A percentile compares a stretch with the other conserved stretches of the same genome.
phyloP scores from a whole-genome alignment of 2,329 filamentous ascomycete genomes.

The Aspergillus hortae region DNA sequence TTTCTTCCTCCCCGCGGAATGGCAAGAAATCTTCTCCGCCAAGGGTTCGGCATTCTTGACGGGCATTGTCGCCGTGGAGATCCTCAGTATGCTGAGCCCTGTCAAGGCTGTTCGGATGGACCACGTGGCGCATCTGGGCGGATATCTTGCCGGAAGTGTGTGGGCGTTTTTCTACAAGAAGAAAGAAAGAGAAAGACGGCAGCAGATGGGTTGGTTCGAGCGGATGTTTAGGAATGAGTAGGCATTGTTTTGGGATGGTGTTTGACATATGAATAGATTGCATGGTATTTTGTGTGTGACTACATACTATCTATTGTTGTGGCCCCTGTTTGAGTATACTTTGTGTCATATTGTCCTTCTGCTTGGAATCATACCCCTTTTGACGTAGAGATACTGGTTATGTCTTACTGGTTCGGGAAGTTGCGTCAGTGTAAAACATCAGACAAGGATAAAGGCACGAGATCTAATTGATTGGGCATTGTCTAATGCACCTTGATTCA shows the following conservation, averaged over 20 bases:
- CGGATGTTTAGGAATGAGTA: conserved; percentile 3
- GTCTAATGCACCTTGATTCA: too few species aligned
- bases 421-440: background rate
- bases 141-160: conserved; percentile 35
- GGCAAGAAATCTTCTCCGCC: conserved; percentile 41
- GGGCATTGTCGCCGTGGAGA: conserved; percentile 35
- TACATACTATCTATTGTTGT: background rate
- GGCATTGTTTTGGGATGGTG: background rate
- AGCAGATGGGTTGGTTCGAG: conserved; percentile 16
- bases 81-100: conserved; percentile 29
- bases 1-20: conserved; percentile 38
- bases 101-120: conserved; percentile 30
- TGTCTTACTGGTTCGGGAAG: background rate
- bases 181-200: conserved; percentile 10
- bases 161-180: conserved; percentile 14
- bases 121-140: conserved; percentile 42
- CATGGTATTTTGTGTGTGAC: too few species aligned
- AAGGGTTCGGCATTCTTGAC: conserved; percentile 37
- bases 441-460: background rate
- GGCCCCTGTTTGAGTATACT: too few species aligned
- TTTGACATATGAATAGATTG: background rate
- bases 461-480: too few species aligned
- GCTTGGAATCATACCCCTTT: too few species aligned
- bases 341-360: too few species aligned
- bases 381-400: too few species aligned